Evolutionary conservation across 371 early-diverging fungal species (phyloP).

Genomic region (Actinomortierella wolfii): DNA sequence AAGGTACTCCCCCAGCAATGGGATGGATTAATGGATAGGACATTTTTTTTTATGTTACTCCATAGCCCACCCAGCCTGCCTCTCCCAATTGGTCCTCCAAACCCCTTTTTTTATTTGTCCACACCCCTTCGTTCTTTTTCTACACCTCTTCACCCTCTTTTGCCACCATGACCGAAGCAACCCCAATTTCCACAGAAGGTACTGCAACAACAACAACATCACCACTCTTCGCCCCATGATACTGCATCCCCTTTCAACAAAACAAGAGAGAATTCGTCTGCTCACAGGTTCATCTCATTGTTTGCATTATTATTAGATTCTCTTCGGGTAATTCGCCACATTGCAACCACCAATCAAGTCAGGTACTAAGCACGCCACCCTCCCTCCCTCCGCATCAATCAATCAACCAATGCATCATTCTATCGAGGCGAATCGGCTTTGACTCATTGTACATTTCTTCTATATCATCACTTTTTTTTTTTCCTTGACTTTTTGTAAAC

Average conservation of each 20-base stretch:
- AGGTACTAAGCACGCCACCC: conserved; percentile 3
- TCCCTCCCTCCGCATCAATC: not conserved
- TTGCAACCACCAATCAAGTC: conserved; percentile 39
- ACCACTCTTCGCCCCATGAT: not conserved
- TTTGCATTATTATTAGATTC: not conserved
- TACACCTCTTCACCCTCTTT: not conserved
- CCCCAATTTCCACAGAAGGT: not conserved
- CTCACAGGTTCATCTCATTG: not conserved
- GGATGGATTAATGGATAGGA: no score
- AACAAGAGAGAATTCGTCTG: no score
- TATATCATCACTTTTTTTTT: not conserved
- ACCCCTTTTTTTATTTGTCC: not conserved
- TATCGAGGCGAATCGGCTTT: not conserved
- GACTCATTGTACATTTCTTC: not conserved
- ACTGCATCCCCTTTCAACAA: no score
- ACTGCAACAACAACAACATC: conserved; percentile 1
- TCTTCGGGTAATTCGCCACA: conserved; percentile 21
- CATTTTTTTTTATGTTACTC: no score
- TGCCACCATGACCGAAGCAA: conserved; percentile 2
- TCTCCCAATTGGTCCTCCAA: no score
- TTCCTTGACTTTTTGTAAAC: not conserved
- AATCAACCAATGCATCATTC: not conserved
- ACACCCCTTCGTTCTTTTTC: not conserved
- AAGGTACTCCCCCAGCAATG: no score
- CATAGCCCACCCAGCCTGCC: no score